Conservation (phyloP, 2,329 filamentous ascomycete species). For the Stemphylium beticola region DNA sequence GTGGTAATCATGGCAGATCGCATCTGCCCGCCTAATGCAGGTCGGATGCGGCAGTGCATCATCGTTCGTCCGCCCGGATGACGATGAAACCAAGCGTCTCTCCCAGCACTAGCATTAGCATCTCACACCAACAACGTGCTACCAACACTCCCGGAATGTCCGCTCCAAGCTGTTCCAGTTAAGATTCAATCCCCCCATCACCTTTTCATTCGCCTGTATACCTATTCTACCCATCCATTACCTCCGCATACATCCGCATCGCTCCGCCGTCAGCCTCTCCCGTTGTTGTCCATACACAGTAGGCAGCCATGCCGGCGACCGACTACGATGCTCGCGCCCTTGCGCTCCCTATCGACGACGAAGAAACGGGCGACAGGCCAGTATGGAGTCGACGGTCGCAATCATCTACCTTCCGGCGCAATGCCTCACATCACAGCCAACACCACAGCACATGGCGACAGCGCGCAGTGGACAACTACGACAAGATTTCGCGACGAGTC, state of each 20-base stretch:
- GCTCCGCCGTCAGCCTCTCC: slow-evolving; percentile 13
- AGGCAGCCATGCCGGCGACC: slow-evolving; percentile 43
- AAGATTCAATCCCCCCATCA: slow-evolving; percentile 3
- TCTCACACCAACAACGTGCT: slow-evolving; percentile 11
- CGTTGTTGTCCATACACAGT: neutral
- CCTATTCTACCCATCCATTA: neutral
- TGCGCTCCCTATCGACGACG: slow-evolving; percentile 57
- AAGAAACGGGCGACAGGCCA: slow-evolving; percentile 56
- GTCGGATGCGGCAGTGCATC: slow-evolving; percentile 18
- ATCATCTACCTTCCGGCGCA: slow-evolving; percentile 46
- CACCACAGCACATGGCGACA: slow-evolving; percentile 43
- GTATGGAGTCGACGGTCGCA: slow-evolving; percentile 59
- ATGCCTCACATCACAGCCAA: slow-evolving; percentile 39
- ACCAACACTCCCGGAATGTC: slow-evolving; percentile 17
- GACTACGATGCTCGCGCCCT: slow-evolving; percentile 62
- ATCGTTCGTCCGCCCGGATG: slow-evolving; percentile 22
- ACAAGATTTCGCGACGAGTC: slow-evolving; percentile 55
- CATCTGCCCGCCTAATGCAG: slow-evolving; percentile 15
- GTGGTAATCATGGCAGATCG: neutral
- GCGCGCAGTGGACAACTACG: slow-evolving; percentile 52
- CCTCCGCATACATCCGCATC: slow-evolving; percentile 18
- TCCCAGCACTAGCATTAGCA: slow-evolving; percentile 20
- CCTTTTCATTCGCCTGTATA: neutral
- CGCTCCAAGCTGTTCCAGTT: slow-evolving; percentile 3
- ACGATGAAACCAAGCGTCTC: slow-evolving; percentile 29